phyloP scores from a whole-genome alignment of 2,329 filamentous ascomycete species.

The Pyricularia grisea region DNA sequence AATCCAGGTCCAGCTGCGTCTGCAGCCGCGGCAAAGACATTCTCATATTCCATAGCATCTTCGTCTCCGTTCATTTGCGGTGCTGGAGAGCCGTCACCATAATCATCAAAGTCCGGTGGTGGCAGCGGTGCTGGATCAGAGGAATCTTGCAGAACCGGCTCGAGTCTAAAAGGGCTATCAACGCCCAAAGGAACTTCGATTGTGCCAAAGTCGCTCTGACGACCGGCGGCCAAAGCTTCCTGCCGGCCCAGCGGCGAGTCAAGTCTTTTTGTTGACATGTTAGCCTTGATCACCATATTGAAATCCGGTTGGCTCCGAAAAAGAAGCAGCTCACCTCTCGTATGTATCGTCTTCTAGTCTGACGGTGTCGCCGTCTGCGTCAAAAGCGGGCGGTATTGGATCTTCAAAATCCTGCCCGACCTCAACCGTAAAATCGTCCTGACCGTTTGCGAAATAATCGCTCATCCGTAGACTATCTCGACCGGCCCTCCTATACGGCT shows the following conservation, averaged over 20 bases:
- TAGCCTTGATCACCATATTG: neutral
- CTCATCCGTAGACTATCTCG: constrained; percentile 44
- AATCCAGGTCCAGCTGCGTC: constrained; percentile 7
- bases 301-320: neutral
- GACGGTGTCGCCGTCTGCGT: constrained; percentile 21
- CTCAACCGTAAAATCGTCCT: constrained; percentile 21
- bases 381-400: constrained; percentile 21
- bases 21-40: constrained; percentile 9
- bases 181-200: constrained; percentile 37
- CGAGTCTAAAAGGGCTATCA: constrained; percentile 43
- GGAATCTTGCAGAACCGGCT: constrained; percentile 15
- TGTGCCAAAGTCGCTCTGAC: constrained; percentile 39
- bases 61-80: constrained; percentile 14
- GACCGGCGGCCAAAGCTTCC: constrained; percentile 24
- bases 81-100: constrained; percentile 5
- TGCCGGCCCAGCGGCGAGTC: constrained; percentile 31
- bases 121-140: constrained; percentile 13
- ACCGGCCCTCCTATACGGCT: constrained; percentile 36
- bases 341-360: constrained; percentile 28
- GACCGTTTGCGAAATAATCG: constrained; percentile 32
- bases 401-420: constrained; percentile 25
- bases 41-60: constrained; percentile 15
- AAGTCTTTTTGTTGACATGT: constrained; percentile 7
- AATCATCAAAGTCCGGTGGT: constrained; percentile 15
- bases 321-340: constrained; percentile 26